A percentile compares a stretch with the other conserved stretches of the same genome.
Evolutionary conservation across 2,329 filamentous ascomycete genomes (phyloP).

Genomic region (Colletotrichum lupini): DNA sequence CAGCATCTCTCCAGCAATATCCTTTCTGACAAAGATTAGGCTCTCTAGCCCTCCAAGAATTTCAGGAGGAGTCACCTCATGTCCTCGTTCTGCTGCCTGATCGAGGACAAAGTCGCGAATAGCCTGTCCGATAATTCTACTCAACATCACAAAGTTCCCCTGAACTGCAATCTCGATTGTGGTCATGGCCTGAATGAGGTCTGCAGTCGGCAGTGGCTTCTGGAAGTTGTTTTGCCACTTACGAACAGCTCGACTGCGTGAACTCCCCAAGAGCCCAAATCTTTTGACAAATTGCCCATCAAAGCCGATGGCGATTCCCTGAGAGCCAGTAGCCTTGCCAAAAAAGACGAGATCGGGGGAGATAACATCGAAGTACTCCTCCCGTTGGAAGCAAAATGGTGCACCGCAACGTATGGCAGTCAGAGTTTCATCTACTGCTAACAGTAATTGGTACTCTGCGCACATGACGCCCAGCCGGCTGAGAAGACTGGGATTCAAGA

Average conservation of each 20-base stretch:
- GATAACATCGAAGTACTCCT: conserved; percentile 35
- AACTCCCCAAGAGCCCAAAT: conserved; percentile 2
- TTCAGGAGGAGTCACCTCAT: not conserved
- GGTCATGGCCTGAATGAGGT: conserved; percentile 19
- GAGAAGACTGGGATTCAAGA: conserved; percentile 35
- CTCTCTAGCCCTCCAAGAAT: conserved; percentile 25
- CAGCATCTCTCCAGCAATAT: conserved; percentile 22
- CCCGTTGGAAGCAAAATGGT: conserved; percentile 42
- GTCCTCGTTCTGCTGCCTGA: not conserved
- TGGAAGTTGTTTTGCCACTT: conserved; percentile 22
- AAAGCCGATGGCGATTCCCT: conserved; percentile 21
- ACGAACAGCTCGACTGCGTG: conserved; percentile 1
- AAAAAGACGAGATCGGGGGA: conserved; percentile 40
- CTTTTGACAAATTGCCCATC: conserved; percentile 10
- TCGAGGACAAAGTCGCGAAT: conserved; percentile 19
- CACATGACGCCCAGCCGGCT: conserved; percentile 33
- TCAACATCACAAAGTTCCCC: conserved; percentile 25
- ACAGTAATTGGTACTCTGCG: conserved; percentile 34
- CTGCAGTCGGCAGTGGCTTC: conserved; percentile 20
- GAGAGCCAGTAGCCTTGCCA: conserved; percentile 33
- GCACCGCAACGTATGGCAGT: conserved; percentile 40
- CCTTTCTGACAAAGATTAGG: conserved; percentile 28
- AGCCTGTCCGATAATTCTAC: conserved; percentile 18
- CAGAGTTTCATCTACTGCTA: conserved; percentile 40
- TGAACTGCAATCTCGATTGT: conserved; percentile 9